Evolutionary conservation across 768 basidiomycete genomes (phyloP).

Genomic region (Cystofilobasidium bisporidii): DNA sequence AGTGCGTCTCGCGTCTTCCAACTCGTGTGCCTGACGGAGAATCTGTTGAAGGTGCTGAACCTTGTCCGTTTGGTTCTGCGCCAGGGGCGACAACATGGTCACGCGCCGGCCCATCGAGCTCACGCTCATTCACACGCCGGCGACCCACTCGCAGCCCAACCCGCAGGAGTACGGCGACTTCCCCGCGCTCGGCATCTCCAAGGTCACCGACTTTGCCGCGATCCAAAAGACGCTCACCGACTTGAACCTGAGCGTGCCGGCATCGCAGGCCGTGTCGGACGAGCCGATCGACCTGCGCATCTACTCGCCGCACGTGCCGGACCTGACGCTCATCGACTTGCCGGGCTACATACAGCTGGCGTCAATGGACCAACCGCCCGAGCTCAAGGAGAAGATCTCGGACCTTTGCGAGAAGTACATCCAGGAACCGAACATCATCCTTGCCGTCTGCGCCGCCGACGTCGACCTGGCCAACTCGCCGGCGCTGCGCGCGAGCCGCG

Average conservation of each 20-base stretch:
- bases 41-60: too few species aligned
- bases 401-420: conserved; percentile 90
- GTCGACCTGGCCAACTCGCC: conserved; percentile 98
- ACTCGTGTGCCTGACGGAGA: too few species aligned
- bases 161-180: conserved; percentile 82
- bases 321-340: conserved; percentile 92
- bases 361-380: conserved; percentile 89
- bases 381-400: conserved; percentile 84
- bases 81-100: conserved; percentile 98
- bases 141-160: conserved; percentile 48
- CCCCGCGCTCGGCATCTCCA: conserved; percentile 76
- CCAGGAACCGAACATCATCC: conserved; percentile 96
- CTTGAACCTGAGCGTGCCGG: conserved; percentile 83
- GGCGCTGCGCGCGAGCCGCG: conserved; percentile 80
- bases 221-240: conserved; percentile 90
- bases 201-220: conserved; percentile 78
- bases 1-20: conserved; percentile 72
- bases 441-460: conserved; percentile 97
- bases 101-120: conserved; percentile 96
- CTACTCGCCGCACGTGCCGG: conserved; percentile 89
- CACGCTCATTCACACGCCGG: conserved; percentile 85
- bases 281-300: conserved; percentile 95
- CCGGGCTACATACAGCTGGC: conserved; percentile 95
- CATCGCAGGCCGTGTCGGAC: conserved; percentile 81
- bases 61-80: not conserved